Base-by-base conservation (phyloP, 371 early-diverging fungal species). In the Mortierella sp. region DNA sequence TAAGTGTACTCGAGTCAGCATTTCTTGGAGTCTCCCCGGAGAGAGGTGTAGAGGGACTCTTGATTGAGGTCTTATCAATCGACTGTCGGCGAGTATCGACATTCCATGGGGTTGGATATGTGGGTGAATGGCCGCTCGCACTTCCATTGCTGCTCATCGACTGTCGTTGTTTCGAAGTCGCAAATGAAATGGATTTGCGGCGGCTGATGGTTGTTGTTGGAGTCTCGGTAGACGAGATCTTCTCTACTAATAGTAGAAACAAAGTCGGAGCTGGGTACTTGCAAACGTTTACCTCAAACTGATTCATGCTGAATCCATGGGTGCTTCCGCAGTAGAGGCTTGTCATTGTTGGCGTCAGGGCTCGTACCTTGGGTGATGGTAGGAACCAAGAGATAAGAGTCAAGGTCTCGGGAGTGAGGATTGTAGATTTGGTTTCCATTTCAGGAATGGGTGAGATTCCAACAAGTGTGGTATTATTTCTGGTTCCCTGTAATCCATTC, bases 281-380 rank as follows among this genome's bases (percentile, higher is more conserved):
- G 80, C 90, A 91, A 1, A 88, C 86, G 59, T 87, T 86, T 9
- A 81, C 83, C 58, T 87, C 87, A 60, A 90, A 91, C 30, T 89
- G 76, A 55, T 88, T 91, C 90, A 90, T 91, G 18, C 89, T 86
- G 69, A 88, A 91, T 0, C 91, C 91, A 51, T 91, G 82, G 57
- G 77, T 51, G 26, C 83, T 82, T 28, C 85, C 87, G 4, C 84
- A 84, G 61, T 89, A 91, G 0, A 91, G 81, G 1, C 83, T 68
- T 4, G 79, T 72, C 45, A 77, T 28, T 0, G 69, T 62, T 0
- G 50, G 80, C 57, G 23, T 18, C 16, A 23, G 26, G 21, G 9
- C 23, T 23, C 23, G 18, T 6, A 68, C 37, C 23, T 72, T 58
- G 21, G 53, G 26, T 9, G 70, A 76, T 0, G 90, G 86, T 6